Evolutionary conservation across 1,284 basidiomycete genomes (phyloP).

Genomic region (Ustilago sp.): DNA sequence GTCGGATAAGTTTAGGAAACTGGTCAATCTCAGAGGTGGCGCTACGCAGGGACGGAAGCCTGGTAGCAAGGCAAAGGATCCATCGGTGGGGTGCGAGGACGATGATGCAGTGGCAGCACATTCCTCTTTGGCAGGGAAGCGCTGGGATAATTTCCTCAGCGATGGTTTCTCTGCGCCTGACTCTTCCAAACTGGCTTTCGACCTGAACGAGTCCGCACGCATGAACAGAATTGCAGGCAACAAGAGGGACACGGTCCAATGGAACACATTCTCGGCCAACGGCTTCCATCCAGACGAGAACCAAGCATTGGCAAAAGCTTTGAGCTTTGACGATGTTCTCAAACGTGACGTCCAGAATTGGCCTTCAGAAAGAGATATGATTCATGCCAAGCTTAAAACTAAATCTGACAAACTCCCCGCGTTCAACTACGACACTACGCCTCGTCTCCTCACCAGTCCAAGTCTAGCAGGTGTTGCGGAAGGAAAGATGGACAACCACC

Average conservation of each 20-base stretch:
- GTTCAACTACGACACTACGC: slow-evolving; percentile 63
- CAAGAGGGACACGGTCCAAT: slow-evolving; percentile 56
- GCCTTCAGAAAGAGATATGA: slow-evolving; percentile 51
- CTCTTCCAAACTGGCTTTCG: slow-evolving; percentile 61
- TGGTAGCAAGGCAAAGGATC: neutral
- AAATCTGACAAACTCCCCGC: slow-evolving; percentile 49
- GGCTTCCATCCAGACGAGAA: slow-evolving; percentile 53
- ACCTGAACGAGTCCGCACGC: slow-evolving; percentile 63
- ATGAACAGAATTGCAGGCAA: slow-evolving; percentile 40
- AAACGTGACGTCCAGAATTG: slow-evolving; percentile 58
- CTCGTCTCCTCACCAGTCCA: slow-evolving; percentile 51
- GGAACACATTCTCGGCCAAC: slow-evolving; percentile 60
- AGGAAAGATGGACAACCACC: slow-evolving; percentile 32
- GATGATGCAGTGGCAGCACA: slow-evolving; percentile 45
- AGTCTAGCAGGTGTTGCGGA: slow-evolving; percentile 24
- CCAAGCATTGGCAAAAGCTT: slow-evolving; percentile 45
- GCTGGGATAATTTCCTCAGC: slow-evolving; percentile 62
- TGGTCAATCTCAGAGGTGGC: slow-evolving; percentile 59
- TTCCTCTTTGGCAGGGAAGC: slow-evolving; percentile 55
- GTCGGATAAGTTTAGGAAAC: slow-evolving; percentile 63
- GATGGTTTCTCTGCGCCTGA: slow-evolving; percentile 66
- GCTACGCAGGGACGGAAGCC: slow-evolving; percentile 32
- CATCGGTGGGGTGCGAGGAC: slow-evolving; percentile 12
- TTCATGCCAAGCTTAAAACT: slow-evolving; percentile 49
- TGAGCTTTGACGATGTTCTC: slow-evolving; percentile 64